A percentile compares a stretch with the other conserved stretches of the same genome.
Conservation (phyloP, 2,329 filamentous ascomycete species). For the Penicillium sp. region DNA sequence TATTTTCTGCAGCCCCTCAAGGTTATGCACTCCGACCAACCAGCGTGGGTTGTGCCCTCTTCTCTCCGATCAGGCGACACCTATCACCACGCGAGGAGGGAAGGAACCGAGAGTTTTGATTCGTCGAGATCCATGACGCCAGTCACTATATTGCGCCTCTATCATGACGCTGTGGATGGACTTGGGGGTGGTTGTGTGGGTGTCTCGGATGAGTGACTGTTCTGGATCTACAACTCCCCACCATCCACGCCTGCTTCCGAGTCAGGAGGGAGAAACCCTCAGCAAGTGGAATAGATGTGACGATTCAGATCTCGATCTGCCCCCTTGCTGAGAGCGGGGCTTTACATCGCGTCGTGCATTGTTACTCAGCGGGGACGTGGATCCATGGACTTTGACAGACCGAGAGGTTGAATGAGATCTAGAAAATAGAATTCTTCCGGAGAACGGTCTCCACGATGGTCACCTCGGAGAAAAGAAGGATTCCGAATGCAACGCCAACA, state of each 20-base stretch:
- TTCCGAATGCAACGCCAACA: no score
- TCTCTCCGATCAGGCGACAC: slow-evolving; percentile 21
- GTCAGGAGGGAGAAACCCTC: slow-evolving; percentile 8
- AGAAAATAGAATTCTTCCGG: no score
- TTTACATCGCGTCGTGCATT: background rate
- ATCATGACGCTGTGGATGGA: slow-evolving; percentile 3
- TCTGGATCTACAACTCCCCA: slow-evolving; percentile 3
- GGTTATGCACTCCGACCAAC: slow-evolving; percentile 6
- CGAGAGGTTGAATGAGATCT: no score
- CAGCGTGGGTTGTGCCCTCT: slow-evolving; percentile 1
- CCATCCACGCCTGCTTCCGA: slow-evolving; percentile 4
- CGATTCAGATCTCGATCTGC: background rate
- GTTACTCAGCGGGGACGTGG: background rate
- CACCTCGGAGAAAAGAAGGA: no score
- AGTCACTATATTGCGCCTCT: slow-evolving; percentile 6
- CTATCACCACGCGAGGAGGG: slow-evolving; percentile 17
- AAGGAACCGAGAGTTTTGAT: slow-evolving; percentile 6
- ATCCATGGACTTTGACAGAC: background rate
- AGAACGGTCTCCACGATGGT: no score
- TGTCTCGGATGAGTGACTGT: slow-evolving; percentile 15
- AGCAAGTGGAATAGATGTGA: no score
- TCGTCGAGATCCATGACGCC: slow-evolving; percentile 13
- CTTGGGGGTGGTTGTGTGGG: slow-evolving; percentile 4
- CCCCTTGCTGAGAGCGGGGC: no score
- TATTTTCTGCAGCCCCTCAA: slow-evolving; percentile 2